phyloP scores from a whole-genome alignment of 345 rosid genomes.

The Aquilaria malaccensis region DNA sequence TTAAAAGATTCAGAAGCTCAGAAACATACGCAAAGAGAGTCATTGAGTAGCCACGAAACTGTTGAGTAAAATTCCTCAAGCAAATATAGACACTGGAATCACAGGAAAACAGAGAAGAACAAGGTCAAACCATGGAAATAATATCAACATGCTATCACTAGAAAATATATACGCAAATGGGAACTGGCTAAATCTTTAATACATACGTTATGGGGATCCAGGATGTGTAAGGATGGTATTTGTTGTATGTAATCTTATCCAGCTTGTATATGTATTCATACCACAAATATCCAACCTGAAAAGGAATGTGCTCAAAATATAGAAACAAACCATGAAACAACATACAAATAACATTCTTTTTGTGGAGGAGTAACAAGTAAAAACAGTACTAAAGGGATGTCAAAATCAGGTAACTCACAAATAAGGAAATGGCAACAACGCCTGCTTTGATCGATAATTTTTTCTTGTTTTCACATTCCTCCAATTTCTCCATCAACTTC shows the following conservation, averaged over 20 bases:
- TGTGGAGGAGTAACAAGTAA: background rate
- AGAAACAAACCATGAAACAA: slow-evolving; percentile 1
- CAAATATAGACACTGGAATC: slow-evolving; percentile 77
- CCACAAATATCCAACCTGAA: slow-evolving; percentile 91
- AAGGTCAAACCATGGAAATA: background rate
- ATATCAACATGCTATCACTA: slow-evolving; percentile 1
- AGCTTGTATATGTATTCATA: slow-evolving; percentile 86
- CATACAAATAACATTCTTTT: too few relatives aligned
- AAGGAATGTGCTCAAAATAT: slow-evolving; percentile 5
- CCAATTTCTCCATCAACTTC: slow-evolving; percentile 98
- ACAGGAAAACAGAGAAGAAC: slow-evolving; percentile 16
- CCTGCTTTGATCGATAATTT: slow-evolving; percentile 55
- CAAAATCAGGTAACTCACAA: slow-evolving; percentile 43
- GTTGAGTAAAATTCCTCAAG: slow-evolving; percentile 83
- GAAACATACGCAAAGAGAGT: slow-evolving; percentile 77
- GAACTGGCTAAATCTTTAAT: slow-evolving; percentile 1
- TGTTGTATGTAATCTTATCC: slow-evolving; percentile 89
- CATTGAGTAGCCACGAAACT: slow-evolving; percentile 62
- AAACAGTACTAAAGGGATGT: slow-evolving; percentile 1
- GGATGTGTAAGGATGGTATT: slow-evolving; percentile 94
- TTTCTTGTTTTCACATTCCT: slow-evolving; percentile 75
- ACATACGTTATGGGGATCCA: slow-evolving; percentile 99
- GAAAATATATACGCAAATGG: background rate
- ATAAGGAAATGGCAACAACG: slow-evolving; percentile 38
- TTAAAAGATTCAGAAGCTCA: slow-evolving; percentile 14